A percentile compares a stretch with the other conserved stretches of the same genome.
Evolutionary conservation across 768 basidiomycete genomes (phyloP).

Genomic region (Podaxis mareebaensis): DNA sequence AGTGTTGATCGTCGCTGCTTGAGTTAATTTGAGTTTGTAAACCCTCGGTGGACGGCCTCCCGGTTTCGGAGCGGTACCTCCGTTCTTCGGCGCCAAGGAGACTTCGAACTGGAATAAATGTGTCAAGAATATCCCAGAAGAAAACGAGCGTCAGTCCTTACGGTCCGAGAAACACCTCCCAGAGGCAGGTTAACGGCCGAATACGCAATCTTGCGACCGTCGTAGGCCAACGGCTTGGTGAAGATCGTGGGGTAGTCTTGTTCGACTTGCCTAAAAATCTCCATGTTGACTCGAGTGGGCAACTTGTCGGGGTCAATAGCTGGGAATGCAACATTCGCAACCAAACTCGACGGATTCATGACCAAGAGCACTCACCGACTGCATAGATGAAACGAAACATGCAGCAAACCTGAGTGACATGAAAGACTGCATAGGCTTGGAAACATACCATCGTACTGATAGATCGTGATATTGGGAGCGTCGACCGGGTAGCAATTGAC

Average conservation of each 20-base stretch:
- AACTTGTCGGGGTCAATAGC: constrained; percentile 70
- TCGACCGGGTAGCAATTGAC: constrained; percentile 64
- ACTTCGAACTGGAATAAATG: constrained; percentile 57
- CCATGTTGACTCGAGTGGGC: constrained; percentile 66
- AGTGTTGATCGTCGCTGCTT: constrained; percentile 43
- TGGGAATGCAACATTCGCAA: constrained; percentile 22
- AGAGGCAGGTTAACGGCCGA: constrained; percentile 59
- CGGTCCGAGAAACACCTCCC: constrained; percentile 52
- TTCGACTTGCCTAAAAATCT: constrained; percentile 65
- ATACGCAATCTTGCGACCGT: constrained; percentile 77
- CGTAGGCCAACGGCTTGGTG: constrained; percentile 71
- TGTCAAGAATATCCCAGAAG: constrained; percentile 3
- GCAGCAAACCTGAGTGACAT: background rate
- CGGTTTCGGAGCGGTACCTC: constrained; percentile 33
- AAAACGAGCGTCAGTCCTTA: constrained; percentile 21
- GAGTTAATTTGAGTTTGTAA: constrained; percentile 62
- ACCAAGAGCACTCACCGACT: constrained; percentile 8
- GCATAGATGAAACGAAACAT: background rate
- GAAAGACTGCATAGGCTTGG: background rate
- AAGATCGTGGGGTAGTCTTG: constrained; percentile 61
- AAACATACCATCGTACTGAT: constrained; percentile 76
- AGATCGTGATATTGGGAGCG: constrained; percentile 57
- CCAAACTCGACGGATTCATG: background rate
- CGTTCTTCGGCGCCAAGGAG: constrained; percentile 40
- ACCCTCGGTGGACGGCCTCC: constrained; percentile 50